Base-by-base conservation (phyloP, 2,329 filamentous ascomycete species). In the Apiospora saccharicola region DNA sequence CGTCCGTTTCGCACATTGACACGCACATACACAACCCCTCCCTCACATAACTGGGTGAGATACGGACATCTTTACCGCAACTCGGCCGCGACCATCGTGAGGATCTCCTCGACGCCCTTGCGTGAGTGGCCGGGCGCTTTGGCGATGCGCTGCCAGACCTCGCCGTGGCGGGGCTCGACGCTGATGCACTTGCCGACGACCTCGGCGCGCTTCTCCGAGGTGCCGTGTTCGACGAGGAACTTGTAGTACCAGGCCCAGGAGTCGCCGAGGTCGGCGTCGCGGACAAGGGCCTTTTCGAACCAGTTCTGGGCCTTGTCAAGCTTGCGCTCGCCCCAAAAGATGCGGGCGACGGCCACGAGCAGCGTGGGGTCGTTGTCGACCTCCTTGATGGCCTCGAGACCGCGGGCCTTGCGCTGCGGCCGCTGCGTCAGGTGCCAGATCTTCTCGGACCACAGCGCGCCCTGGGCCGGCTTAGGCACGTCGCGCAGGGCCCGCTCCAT, bases 231-330 rank as follows among this genome's bases (percentile, higher is more conserved):
- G 76, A 91, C 81, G 75, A 98, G 80, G 81, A 98, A 99, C 82
- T 96, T 95, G 82, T 95, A 96, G 82, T 98, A 99, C 96, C 96
- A 99, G 26, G 95, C 96, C 97, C 97, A 99, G 14, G 91, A 93
- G 84, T 99, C 97, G 69, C 96, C 96, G 69, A 91, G 85, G 81
- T 98, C 95, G 47, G 92, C 90, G 79, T 99, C 95, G 16, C 96
- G 86, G 71, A 98, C 87, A 71, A 98, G 91, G 0, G 96, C 96
- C 83, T 97, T 98, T 83, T 98, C 95, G 82, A 99, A 99, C 96
- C 96, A 99, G 75, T 90, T 95, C 82, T 95, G 93, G 3, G 96
- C 96, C 82, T 98, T 98, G 77, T 98, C 96, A 34, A 99, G 87
- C 80, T 92, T 92, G 71, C 96, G 89, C 84, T 99, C 96, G 13